phyloP scores from a whole-genome alignment of 106 monocot species.

The Dendrobium catenatum region DNA sequence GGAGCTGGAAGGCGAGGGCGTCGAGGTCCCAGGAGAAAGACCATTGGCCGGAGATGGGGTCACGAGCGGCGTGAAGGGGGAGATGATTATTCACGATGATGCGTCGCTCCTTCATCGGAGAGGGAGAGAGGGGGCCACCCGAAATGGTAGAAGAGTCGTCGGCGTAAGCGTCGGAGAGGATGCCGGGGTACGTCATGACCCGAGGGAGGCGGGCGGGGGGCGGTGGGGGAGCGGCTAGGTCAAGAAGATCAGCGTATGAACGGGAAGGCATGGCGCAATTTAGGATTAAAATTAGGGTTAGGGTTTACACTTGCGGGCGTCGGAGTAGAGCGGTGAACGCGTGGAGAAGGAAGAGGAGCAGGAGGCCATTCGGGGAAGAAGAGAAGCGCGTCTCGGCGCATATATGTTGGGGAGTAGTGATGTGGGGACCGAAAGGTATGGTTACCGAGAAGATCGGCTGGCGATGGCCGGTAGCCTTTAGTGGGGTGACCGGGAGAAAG shows the following conservation, averaged over 20 bases:
- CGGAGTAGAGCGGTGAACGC: not conserved
- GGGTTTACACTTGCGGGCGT: not conserved
- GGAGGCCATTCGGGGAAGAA: not conserved
- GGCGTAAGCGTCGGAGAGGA: slow-evolving; percentile 22
- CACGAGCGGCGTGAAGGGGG: slow-evolving; percentile 20
- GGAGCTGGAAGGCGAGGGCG: slow-evolving; percentile 16
- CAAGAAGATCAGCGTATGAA: slow-evolving; percentile 58
- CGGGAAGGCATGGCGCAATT: slow-evolving; percentile 47
- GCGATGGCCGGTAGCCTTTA: not conserved
- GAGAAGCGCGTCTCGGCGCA: not conserved
- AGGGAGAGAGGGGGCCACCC: not conserved
- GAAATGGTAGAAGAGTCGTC: slow-evolving; percentile 14
- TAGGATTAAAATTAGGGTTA: not conserved
- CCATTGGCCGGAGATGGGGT: slow-evolving; percentile 19
- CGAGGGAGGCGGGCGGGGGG: slow-evolving; percentile 30
- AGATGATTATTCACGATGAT: slow-evolving; percentile 13
- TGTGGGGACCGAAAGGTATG: not conserved
- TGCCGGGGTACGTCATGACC: slow-evolving; percentile 39
- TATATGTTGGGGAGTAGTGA: not conserved
- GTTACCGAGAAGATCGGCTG: not conserved
- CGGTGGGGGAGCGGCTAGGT: slow-evolving; percentile 21
- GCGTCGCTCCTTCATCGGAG: not conserved
- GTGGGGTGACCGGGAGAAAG: not conserved
- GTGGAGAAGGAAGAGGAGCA: not conserved
- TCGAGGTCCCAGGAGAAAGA: slow-evolving; percentile 20